Evolutionary conservation across 1,284 basidiomycete genomes (phyloP).

Genomic region (Irpex rosettiformis): DNA sequence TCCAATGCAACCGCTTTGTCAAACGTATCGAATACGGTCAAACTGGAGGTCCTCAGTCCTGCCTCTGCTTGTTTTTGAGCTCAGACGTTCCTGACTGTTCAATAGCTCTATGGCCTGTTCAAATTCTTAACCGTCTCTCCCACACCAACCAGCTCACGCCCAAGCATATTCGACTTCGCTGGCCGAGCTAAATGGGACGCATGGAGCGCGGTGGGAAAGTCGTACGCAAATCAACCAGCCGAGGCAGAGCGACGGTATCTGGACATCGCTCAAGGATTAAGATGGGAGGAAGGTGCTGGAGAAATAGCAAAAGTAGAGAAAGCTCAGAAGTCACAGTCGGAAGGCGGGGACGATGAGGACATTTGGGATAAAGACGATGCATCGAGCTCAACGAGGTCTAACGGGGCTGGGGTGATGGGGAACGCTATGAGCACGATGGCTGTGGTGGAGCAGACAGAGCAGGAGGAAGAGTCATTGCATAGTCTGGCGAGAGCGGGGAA

Average conservation of each 20-base stretch:
- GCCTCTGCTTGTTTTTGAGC: slow-evolving; percentile 13
- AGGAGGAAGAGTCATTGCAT: slow-evolving; percentile 48
- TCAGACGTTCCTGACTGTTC: slow-evolving; percentile 13
- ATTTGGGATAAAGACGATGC: slow-evolving; percentile 22
- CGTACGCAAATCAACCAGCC: slow-evolving; percentile 38
- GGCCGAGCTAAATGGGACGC: slow-evolving; percentile 89
- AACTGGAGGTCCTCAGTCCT: slow-evolving; percentile 65
- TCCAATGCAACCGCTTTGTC: slow-evolving; percentile 50
- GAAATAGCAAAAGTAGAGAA: slow-evolving; percentile 8
- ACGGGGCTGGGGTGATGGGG: slow-evolving; percentile 51
- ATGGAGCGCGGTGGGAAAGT: slow-evolving; percentile 58
- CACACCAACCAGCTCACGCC: slow-evolving; percentile 55
- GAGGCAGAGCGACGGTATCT: slow-evolving; percentile 65
- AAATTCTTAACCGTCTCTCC: slow-evolving; percentile 67
- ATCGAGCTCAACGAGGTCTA: slow-evolving; percentile 10
- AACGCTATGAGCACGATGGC: slow-evolving; percentile 61
- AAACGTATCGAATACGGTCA: slow-evolving; percentile 53
- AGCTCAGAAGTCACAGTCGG: slow-evolving; percentile 9
- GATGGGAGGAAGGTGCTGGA: slow-evolving; percentile 53
- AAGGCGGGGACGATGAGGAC: slow-evolving; percentile 24
- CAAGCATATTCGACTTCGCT: slow-evolving; percentile 79
- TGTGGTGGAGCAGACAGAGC: slow-evolving; percentile 32
- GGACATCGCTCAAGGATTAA: slow-evolving; percentile 62
- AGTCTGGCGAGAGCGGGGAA: slow-evolving; percentile 63
- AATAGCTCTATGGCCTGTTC: slow-evolving; percentile 84